Conservation (phyloP, 1,284 basidiomycete genomes). For the Amylostereum chailletii region DNA sequence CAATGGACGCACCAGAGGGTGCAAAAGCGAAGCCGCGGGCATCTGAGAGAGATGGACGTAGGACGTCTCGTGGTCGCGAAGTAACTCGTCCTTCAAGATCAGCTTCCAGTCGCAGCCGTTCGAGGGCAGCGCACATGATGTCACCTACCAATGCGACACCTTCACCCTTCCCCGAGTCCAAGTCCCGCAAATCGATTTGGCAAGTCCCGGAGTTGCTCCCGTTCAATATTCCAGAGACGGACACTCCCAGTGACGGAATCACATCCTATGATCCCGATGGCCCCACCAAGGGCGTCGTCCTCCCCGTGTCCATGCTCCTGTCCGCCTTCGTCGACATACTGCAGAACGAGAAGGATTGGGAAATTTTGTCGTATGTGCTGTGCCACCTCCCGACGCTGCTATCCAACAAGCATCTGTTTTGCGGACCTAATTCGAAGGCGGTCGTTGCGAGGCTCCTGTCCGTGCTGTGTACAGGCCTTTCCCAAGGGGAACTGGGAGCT, state of each 20-base stretch:
- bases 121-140: constrained; percentile 33
- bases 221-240: constrained; percentile 59
- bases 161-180: constrained; percentile 15
- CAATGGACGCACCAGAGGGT: constrained; percentile 30
- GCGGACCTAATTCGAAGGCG: constrained; percentile 72
- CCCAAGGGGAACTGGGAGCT: constrained; percentile 50
- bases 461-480: constrained; percentile 64
- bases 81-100: constrained; percentile 33
- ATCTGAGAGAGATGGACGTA: constrained; percentile 44
- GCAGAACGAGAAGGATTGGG: constrained; percentile 82
- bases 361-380: constrained; percentile 87
- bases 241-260: constrained; percentile 66
- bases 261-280: constrained; percentile 67
- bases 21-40: constrained; percentile 40
- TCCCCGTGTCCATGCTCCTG: constrained; percentile 81
- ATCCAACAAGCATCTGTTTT: constrained; percentile 94
- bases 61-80: constrained; percentile 50
- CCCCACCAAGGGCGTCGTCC: constrained; percentile 38
- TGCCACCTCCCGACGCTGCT: constrained; percentile 90
- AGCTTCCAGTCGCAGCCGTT: constrained; percentile 61
- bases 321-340: constrained; percentile 61
- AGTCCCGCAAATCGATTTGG: constrained; percentile 62
- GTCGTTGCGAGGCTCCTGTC: constrained; percentile 62
- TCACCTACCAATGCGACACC: constrained; percentile 22
- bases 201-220: constrained; percentile 65